phyloP scores from a whole-genome alignment of 257 asterid genomes.

The Penstemon newberryi region DNA sequence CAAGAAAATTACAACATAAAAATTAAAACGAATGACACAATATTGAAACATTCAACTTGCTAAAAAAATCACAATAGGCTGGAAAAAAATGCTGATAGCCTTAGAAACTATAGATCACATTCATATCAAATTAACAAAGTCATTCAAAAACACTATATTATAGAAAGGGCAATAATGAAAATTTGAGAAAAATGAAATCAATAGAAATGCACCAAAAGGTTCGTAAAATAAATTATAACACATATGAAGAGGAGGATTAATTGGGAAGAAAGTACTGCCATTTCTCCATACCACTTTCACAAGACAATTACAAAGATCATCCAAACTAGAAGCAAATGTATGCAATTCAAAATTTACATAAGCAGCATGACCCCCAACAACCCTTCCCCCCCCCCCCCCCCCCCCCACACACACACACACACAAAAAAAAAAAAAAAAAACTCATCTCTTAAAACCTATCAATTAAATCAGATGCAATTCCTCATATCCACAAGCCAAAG shows the following conservation, averaged over 20 bases:
- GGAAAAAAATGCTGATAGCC: not conserved
- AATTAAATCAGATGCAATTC: not conserved
- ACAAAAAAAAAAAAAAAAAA: not conserved
- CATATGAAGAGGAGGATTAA: not conserved
- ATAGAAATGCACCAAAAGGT: not conserved
- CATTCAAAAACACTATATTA: conserved; percentile 7
- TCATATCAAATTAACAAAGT: not conserved
- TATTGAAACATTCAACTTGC: too few relatives aligned
- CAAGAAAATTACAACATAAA: not conserved
- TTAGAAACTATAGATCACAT: not conserved
- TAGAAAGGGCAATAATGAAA: conserved; percentile 4
- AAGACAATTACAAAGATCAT: conserved; percentile 12
- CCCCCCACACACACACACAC: too few relatives aligned
- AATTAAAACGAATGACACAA: too few relatives aligned
- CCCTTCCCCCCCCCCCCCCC: not conserved
- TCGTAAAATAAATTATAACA: not conserved
- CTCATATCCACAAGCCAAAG: not conserved
- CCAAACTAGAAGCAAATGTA: conserved; percentile 9
- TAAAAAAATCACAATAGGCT: too few relatives aligned
- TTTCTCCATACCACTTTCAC: not conserved
- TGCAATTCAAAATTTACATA: conserved; percentile 19
- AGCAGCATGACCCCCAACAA: not conserved
- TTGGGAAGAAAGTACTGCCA: conserved; percentile 7
- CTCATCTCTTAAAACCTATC: not conserved
- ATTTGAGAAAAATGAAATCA: not conserved